Base-by-base conservation (phyloP, 257 asterid species). In the Cinchona pubescens region DNA sequence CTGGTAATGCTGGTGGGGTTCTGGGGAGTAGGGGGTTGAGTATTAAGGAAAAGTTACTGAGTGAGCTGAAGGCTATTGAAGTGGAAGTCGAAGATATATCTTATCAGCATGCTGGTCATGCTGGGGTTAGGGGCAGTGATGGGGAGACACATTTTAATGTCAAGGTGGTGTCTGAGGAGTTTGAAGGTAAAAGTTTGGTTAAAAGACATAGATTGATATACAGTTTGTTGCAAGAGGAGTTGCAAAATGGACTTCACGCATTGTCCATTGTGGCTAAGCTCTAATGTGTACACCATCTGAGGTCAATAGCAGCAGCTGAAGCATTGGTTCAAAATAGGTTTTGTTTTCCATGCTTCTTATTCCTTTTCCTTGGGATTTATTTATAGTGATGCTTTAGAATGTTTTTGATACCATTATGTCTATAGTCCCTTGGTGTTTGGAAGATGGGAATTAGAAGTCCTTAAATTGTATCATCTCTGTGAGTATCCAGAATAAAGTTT, bases 71-170 rank as follows among this genome's bases (percentile, higher is more conserved):
- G 56, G 91, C 97, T 4, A 35, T 77, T 25, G 89, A 78, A 61
- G 45, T 91, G 76, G 82, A 87, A 61, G 84, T 93, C 37, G 96
- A 90, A 82, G 98, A 93, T 77, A 86, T 88, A 82, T 91, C 98
- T 42, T 80, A 89, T 82, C 96, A 91, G 83, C 98, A 93, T 48
- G 96, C 96, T 0, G 96, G 97, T 7, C 98, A 91, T 78, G 78
- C 94, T 8, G 96, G 96, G 37, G 85, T 81, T 73, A 78, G 78
- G 82, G 96, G 96, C 14, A 90, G 91, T 51, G 90, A 86, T 42
- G 96, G 92, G 30, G 98, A 93, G 87, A 91, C 97, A 0, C 98
- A 93, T 82, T 90, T 91, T 76, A 93, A 93, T 82, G 83, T 91
- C 27, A 87, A 81, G 53, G 92, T 91, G 77, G 85, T 93, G 75